Base-by-base conservation (phyloP, 2,329 filamentous ascomycete genomes). In the Monilinia laxa region DNA sequence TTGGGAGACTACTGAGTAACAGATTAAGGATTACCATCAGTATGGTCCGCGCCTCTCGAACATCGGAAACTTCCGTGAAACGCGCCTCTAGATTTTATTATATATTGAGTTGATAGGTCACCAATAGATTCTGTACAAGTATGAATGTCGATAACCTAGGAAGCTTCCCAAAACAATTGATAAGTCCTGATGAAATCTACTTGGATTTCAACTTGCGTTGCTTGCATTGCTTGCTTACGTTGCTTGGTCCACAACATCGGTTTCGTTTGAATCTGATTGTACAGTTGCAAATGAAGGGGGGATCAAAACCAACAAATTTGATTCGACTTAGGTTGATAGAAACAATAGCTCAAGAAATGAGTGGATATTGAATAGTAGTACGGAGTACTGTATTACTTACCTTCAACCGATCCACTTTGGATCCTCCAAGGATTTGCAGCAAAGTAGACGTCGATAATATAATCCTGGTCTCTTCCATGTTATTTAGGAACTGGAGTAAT, bases 11-110 rank as follows among this genome's bases (percentile, higher is more conserved):
- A 59, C 31, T 35, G 31, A 35, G 31, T 9, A 35, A 35, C 31
- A 40, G 42, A 35, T 49, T 59, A 18, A 35, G 42, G 25, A 59
- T 59, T 59, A 59, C 57, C 57, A 59, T 18, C 57, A 49, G 57
- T 35, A 23, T 23, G 57, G 57, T 47, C 57, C 57, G 57, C 57
- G 28, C 49, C 57, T 59, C 57, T 42, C 49, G 20, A 23, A 16
- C 57, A 49, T 47, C 42, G 57, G 57, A 47, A 59, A 49, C 12
- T 42, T 20, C 31, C 31, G 42, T 59, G 57, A 59, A 59, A 49
- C 20, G 57, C 57, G 20, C 14, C 45, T 60, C 45, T 28, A n/a
- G 10, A 49, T 4, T 45, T 51, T 28, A 16, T 12, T 16, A 31
- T 51, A 38, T 18, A 0, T 60, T 60, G 45, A 42, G 42, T 23